Base-by-base conservation (phyloP, 345 rosid species). In the Eucalyptus curtisii region DNA sequence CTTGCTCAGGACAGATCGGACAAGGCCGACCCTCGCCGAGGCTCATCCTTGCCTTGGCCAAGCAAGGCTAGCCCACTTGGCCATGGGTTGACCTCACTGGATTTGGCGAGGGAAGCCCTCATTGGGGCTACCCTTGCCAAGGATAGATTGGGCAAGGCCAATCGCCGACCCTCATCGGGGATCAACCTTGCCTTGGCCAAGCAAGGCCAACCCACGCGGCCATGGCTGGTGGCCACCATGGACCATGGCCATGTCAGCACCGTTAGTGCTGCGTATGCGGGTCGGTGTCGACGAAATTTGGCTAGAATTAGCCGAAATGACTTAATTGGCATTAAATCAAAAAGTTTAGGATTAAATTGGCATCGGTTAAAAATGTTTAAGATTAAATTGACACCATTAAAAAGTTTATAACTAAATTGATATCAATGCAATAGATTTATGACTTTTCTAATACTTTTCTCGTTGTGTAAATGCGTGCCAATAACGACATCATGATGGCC, bases 131-230 rank as follows among this genome's bases (percentile, higher is more conserved):
- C 57, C 57, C 0, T 52, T 52, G 57, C 57, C 1, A 7, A 52
- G 10, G 57, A 52, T 4, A 52, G 1, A 19, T 52, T 0, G 10
- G 4, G 57, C 24, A 52, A 52, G 57, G 57, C 0, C 0, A 22
- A 52, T 2, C 0, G 0, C 1, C 10, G 0, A 52, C 55, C 2
- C 3, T 52, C 1, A 1, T 0, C 2, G 0, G 7, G 55, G 24
- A 4, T 6, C 4, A 1, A 0, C 22, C 0, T 50, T 16, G 22
- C 2, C 53, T 50, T 50, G 8, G 22, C 22, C 53, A 17, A 17
- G 53, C 8, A 50, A 50, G 53, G 22, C 22, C 0, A 50, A 8
- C 53, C 0, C 1, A 1, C 53, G 3, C 0, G 0, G 2, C 25
- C 57, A 52, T 52, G 57, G 57, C 10, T 0, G 0, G 25, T 52